A percentile compares a stretch with the other conserved stretches of the same genome.
These are phyloP conservation scores for Kodamaea fungicola DNA, from an alignment of 1,139 yeast genomes.

Conservation along the genomic window DNA sequence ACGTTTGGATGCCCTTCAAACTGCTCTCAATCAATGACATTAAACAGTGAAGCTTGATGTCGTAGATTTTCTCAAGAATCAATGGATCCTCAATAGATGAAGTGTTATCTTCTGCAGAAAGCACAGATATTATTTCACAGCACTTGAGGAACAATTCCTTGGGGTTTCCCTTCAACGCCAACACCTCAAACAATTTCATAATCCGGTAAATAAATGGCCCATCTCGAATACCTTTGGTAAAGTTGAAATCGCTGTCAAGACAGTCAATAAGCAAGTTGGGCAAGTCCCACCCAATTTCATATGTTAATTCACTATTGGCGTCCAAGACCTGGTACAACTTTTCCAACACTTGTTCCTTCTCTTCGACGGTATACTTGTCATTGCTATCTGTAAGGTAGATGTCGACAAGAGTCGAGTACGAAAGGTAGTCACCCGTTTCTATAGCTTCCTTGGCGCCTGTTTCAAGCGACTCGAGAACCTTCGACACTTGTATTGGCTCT, in stretches of 20 bases:
- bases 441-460: conserved; percentile 37
- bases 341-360: conserved; percentile 32
- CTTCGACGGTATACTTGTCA: conserved; percentile 40
- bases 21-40: conserved; percentile 58
- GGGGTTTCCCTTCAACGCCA: conserved; percentile 69
- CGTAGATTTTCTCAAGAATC: conserved; percentile 35
- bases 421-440: conserved; percentile 55
- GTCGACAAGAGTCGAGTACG: conserved; percentile 73
- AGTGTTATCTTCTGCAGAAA: conserved; percentile 14
- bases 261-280: conserved; percentile 59
- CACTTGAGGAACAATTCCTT: conserved; percentile 72
- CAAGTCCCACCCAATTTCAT: conserved; percentile 85
- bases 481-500: conserved; percentile 15
- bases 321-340: conserved; percentile 42
- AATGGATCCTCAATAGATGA: conserved; percentile 7
- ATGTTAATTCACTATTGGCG: conserved; percentile 44
- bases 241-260: conserved; percentile 24
- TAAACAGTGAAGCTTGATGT: conserved; percentile 59
- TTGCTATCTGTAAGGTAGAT: conserved; percentile 50
- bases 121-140: conserved; percentile 54
- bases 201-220: conserved; percentile 37
- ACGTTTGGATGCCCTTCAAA: conserved; percentile 53
- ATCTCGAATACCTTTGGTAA: conserved; percentile 19
- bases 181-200: conserved; percentile 51
- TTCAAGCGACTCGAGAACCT: conserved; percentile 26